Conservation (phyloP, 2,329 filamentous ascomycete species). For the Helicocarpus griseus region DNA sequence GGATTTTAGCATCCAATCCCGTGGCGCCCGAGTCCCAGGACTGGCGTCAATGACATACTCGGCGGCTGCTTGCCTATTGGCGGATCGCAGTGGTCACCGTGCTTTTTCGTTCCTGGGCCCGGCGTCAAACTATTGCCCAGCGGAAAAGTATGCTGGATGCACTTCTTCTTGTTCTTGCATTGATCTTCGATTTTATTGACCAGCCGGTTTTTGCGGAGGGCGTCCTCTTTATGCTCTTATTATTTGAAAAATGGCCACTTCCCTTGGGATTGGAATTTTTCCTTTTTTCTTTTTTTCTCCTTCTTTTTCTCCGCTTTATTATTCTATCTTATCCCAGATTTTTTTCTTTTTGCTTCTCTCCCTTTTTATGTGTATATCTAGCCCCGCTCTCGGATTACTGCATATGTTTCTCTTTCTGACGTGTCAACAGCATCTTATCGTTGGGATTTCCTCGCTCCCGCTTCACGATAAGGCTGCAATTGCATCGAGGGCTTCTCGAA, state of each 20-base stretch:
- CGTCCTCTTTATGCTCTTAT: neutral
- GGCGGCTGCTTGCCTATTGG: neutral
- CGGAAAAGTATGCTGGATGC: neutral
- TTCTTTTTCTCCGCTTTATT: neutral
- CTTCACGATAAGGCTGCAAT: neutral
- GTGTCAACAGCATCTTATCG: neutral
- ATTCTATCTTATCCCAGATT: neutral
- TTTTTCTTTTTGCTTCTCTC: neutral
- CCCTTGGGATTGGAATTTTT: neutral
- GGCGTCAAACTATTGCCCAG: constrained; percentile 3
- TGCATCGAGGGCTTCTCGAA: neutral
- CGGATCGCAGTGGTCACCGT: neutral
- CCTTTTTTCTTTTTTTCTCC: neutral
- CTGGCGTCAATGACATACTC: neutral
- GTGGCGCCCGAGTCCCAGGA: neutral
- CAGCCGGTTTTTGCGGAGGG: neutral
- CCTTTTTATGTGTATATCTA: neutral
- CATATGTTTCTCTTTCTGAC: neutral
- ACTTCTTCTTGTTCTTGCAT: neutral
- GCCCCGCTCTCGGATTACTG: neutral
- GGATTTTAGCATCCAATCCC: constrained; percentile 3
- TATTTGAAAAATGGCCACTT: neutral
- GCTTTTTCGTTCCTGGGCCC: neutral
- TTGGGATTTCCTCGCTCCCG: neutral
- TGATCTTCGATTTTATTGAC: constrained; percentile 1